Percentiles rank a stretch among this genome's conserved stretches.
phyloP scores from a whole-genome alignment of 441 rosid genomes.

The Syzygium malaccense region DNA sequence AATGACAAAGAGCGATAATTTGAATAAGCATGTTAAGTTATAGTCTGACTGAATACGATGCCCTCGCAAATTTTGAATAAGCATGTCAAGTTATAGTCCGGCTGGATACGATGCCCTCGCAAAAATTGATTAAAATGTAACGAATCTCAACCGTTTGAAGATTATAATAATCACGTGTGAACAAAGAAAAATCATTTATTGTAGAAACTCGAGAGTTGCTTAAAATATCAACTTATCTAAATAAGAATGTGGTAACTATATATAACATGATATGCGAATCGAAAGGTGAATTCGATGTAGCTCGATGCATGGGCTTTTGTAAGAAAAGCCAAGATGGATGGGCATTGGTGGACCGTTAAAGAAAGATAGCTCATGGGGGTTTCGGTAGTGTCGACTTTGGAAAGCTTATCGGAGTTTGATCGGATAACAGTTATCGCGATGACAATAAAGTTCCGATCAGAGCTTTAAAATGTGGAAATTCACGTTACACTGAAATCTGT shows the following conservation, averaged over 20 bases:
- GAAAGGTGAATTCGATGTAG: not conserved
- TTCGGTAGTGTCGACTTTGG: not conserved
- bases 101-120: rapidly evolving
- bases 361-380: not conserved
- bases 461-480: not conserved
- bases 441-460: not conserved
- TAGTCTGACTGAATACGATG: not conserved
- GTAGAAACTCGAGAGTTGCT: not conserved
- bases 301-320: not conserved
- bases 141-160: rapidly evolving
- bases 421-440: rapidly evolving
- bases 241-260: not conserved
- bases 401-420: rapidly evolving
- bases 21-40: not conserved
- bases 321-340: not conserved
- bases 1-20: not conserved
- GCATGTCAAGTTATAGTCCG: not conserved
- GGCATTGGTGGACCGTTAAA: not conserved
- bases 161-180: not conserved
- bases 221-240: not conserved
- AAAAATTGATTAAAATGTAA: not conserved
- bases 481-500: not conserved
- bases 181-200: not conserved
- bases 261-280: not conserved
- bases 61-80: not conserved